Evolutionary conservation across 208 protist genomes (phyloP).

Genomic region (Trypanosoma vivax): DNA sequence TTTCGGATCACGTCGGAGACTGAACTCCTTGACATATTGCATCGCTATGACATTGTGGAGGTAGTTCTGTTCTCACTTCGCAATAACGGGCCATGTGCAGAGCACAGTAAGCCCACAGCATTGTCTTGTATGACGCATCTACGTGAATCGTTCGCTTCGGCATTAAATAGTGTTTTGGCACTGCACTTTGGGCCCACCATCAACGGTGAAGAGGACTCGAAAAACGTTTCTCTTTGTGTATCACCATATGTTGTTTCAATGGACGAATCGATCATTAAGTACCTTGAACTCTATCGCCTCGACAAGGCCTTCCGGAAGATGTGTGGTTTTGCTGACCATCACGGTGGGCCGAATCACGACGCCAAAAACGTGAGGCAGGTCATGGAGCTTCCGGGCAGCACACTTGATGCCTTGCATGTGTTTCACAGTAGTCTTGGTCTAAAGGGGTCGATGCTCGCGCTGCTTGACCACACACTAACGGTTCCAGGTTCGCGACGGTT

Average conservation of each 20-base stretch:
- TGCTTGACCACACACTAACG: slow-evolving; percentile 73
- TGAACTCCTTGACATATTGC: slow-evolving; percentile 63
- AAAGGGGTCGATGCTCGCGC: slow-evolving; percentile 39
- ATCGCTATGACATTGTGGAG: slow-evolving; percentile 71
- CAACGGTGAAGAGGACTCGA: slow-evolving; percentile 70
- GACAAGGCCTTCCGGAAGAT: slow-evolving; percentile 45
- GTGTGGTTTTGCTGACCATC: not conserved
- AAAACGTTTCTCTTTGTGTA: slow-evolving; percentile 21
- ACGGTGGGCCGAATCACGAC: not conserved
- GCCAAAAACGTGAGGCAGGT: not conserved
- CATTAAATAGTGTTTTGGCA: slow-evolving; percentile 39
- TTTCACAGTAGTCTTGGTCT: slow-evolving; percentile 58
- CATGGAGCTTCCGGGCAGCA: slow-evolving; percentile 50
- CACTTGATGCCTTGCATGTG: slow-evolving; percentile 76
- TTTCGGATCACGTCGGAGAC: slow-evolving; percentile 33
- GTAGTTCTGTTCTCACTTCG: slow-evolving; percentile 55
- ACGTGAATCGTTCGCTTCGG: slow-evolving; percentile 29
- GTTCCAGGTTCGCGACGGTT: slow-evolving; percentile 49
- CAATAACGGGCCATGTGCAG: no score
- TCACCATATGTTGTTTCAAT: slow-evolving; percentile 12
- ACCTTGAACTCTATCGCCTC: slow-evolving; percentile 53
- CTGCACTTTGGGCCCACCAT: slow-evolving; percentile 69
- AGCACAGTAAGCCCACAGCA: no score
- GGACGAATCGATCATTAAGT: slow-evolving; percentile 34
- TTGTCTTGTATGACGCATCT: slow-evolving; percentile 21